These are phyloP conservation scores for Neodidymelliopsis sp. DNA, from an alignment of 2,329 filamentous ascomycete species.

Conservation along the genomic window DNA sequence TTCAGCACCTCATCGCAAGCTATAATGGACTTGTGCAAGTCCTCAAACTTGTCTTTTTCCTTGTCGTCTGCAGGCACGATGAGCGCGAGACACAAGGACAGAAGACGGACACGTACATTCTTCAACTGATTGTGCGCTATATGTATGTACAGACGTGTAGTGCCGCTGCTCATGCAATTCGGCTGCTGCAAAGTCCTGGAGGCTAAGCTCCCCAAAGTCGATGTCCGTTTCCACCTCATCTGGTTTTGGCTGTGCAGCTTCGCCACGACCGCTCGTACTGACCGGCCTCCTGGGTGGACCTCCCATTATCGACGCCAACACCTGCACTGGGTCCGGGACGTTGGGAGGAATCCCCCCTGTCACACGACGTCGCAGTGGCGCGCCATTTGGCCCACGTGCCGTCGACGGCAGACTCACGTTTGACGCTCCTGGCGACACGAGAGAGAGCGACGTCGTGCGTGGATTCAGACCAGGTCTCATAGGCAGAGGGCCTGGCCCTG, in stretches of 20 bases:
- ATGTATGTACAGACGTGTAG: slow-evolving; percentile 53
- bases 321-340: slow-evolving; percentile 73
- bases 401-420: slow-evolving; percentile 75
- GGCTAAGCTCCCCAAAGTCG: slow-evolving; percentile 79
- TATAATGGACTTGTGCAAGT: slow-evolving; percentile 84
- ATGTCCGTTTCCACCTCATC: slow-evolving; percentile 67
- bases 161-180: slow-evolving; percentile 41
- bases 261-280: slow-evolving; percentile 21
- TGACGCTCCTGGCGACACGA: slow-evolving; percentile 77
- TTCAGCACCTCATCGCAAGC: slow-evolving; percentile 92
- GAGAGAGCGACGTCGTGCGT: slow-evolving; percentile 78
- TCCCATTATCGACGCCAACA: slow-evolving; percentile 69
- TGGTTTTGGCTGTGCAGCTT: slow-evolving; percentile 52
- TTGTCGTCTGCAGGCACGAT: slow-evolving; percentile 67
- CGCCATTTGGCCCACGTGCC: slow-evolving; percentile 71
- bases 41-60: slow-evolving; percentile 85
- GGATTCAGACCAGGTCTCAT: slow-evolving; percentile 73
- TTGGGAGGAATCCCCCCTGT: slow-evolving; percentile 59
- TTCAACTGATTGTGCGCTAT: slow-evolving; percentile 69
- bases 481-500: slow-evolving; percentile 74
- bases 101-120: slow-evolving; percentile 68
- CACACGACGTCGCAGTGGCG: slow-evolving; percentile 66
- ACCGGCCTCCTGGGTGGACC: slow-evolving; percentile 41
- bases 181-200: slow-evolving; percentile 71
- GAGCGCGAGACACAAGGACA: slow-evolving; percentile 29